Evolutionary conservation across 106 monocot genomes (phyloP).

Genomic region (Platanthera zijinensis): DNA sequence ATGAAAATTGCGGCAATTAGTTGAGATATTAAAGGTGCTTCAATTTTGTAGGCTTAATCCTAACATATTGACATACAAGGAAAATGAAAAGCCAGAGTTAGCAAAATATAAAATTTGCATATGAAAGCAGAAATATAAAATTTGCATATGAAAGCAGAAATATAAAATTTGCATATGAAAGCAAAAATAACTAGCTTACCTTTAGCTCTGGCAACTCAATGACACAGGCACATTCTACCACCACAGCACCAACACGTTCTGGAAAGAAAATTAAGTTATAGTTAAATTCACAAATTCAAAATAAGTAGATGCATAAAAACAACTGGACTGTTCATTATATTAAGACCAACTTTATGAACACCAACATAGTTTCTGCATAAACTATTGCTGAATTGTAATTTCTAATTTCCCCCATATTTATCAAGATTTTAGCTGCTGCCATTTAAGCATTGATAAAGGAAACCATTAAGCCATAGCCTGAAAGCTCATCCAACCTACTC

Average conservation of each 20-base stretch:
- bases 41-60: not conserved
- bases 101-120: not conserved
- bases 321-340: not conserved
- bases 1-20: not conserved
- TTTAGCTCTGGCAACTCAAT: constrained; percentile 75
- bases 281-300: not conserved
- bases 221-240: constrained; percentile 70
- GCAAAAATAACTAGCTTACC: constrained; percentile 9
- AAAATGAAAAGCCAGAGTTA: no score
- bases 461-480: not conserved
- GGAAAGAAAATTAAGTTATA: constrained; percentile 6
- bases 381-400: not conserved
- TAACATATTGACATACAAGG: not conserved
- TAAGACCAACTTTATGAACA: not conserved
- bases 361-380: not conserved
- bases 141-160: not conserved
- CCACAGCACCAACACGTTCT: constrained; percentile 71
- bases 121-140: no score
- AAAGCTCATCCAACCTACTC: not conserved
- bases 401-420: not conserved
- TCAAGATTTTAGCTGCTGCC: not conserved
- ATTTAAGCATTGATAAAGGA: not conserved
- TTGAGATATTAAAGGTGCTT: not conserved
- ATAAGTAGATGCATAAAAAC: constrained; percentile 1
- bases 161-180: not conserved